Conservation (phyloP, 805 yeast genomes). For the Diddensiella caesifluorescens region DNA sequence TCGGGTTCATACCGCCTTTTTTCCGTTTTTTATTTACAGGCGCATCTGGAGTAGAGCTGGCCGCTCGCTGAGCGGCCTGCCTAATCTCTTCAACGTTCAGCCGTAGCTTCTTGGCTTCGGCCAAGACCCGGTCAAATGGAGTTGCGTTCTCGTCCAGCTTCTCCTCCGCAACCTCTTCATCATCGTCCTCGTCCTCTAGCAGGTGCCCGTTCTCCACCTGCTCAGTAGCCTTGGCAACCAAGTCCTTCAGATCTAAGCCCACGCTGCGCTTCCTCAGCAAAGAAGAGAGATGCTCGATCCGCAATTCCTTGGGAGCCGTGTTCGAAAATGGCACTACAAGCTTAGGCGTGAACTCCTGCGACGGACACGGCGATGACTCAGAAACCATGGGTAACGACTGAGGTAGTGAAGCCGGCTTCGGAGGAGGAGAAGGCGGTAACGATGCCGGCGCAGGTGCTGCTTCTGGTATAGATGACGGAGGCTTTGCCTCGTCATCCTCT, state of each 20-base stretch:
- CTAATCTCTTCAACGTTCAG: conserved; percentile 20
- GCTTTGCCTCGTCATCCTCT: conserved; percentile 42
- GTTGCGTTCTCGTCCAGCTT: conserved; percentile 18
- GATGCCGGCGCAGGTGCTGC: conserved; percentile 5
- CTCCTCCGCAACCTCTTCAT: conserved; percentile 1
- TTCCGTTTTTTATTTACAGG: background rate
- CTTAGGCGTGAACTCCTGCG: background rate
- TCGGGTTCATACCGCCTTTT: background rate
- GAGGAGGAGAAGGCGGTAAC: background rate
- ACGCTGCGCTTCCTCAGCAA: conserved; percentile 6
- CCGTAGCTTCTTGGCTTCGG: conserved; percentile 21
- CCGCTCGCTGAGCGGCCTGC: conserved; percentile 10
- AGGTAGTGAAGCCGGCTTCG: background rate
- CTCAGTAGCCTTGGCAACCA: conserved; percentile 16
- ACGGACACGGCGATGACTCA: background rate
- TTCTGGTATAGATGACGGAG: background rate
- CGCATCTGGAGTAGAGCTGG: background rate
- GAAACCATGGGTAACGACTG: background rate
- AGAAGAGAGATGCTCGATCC: conserved; percentile 8
- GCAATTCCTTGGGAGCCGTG: background rate
- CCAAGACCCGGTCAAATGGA: conserved; percentile 22
- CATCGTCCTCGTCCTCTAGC: conserved; percentile 21
- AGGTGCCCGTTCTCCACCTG: conserved; percentile 15
- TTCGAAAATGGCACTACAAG: background rate
- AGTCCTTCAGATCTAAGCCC: conserved; percentile 16